Percentiles rank a stretch among this genome's conserved stretches.
Evolutionary conservation across 2,329 filamentous ascomycete species (phyloP).

Genomic region (Thermothelomyces thermophilus): DNA sequence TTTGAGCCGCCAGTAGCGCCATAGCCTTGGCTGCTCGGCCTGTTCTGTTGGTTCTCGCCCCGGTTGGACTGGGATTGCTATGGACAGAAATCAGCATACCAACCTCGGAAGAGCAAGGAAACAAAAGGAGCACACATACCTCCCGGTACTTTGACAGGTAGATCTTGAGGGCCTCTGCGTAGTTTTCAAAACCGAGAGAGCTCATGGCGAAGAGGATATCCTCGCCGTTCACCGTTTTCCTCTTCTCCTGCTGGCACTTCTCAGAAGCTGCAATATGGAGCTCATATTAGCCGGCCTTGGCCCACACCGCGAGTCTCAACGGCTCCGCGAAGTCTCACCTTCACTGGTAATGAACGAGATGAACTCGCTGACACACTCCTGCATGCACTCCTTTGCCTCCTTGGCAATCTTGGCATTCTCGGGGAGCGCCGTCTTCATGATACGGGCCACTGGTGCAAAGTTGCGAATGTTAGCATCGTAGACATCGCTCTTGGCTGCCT

Average conservation of each 20-base stretch:
- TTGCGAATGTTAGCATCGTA: slow-evolving; percentile 92
- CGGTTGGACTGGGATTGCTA: slow-evolving; percentile 73
- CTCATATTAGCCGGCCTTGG: slow-evolving; percentile 22
- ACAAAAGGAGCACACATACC: slow-evolving; percentile 46
- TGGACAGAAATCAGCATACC: slow-evolving; percentile 31
- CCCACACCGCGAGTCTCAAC: no score
- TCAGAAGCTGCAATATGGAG: slow-evolving; percentile 66
- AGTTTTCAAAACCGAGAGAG: slow-evolving; percentile 97
- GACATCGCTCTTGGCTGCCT: slow-evolving; percentile 44
- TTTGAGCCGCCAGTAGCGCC: slow-evolving; percentile 37
- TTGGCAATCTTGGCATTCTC: slow-evolving; percentile 99
- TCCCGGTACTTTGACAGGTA: slow-evolving; percentile 97
- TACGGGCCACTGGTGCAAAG: slow-evolving; percentile 91
- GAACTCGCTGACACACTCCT: slow-evolving; percentile 99
- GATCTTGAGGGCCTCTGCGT: slow-evolving; percentile 94
- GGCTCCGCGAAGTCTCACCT: slow-evolving; percentile 52
- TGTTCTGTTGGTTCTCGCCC: slow-evolving; percentile 46
- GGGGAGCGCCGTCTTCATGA: slow-evolving; percentile 96
- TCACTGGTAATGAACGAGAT: slow-evolving; percentile 99
- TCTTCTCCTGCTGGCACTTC: slow-evolving; percentile 98
- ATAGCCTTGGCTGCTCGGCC: slow-evolving; percentile 49
- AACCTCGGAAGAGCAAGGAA: slow-evolving; percentile 2
- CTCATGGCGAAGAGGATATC: slow-evolving; percentile 99
- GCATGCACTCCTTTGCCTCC: slow-evolving; percentile 99
- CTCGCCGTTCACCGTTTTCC: slow-evolving; percentile 98